Conservation (phyloP, 1,284 basidiomycete genomes). For the Exobasidium cylindrosporum region DNA sequence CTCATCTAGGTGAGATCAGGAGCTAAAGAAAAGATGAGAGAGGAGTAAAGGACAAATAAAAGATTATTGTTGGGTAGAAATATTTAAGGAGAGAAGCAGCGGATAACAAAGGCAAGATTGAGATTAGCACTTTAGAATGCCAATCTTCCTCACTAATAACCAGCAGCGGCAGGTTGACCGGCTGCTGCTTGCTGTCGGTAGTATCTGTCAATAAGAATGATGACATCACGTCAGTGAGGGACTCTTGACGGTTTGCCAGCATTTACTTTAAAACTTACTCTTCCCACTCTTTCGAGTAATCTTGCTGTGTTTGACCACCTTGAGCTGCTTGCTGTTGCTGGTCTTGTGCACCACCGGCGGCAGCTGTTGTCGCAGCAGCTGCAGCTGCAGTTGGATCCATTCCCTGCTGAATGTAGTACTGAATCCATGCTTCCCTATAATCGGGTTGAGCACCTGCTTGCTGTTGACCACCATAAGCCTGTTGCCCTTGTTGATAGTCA, state of each 20-base stretch:
- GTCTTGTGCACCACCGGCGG: conserved; percentile 15
- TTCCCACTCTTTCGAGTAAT: conserved; percentile 54
- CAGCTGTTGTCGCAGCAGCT: conserved; percentile 17
- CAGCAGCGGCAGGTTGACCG: neutral
- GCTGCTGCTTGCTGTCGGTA: conserved; percentile 13
- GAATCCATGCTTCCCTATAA: conserved; percentile 12
- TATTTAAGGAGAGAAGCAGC: too few relatives aligned
- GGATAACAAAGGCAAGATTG: too few relatives aligned
- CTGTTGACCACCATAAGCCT: conserved; percentile 18
- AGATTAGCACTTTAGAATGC: too few relatives aligned
- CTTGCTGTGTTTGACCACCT: conserved; percentile 17
- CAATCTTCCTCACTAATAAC: too few relatives aligned
- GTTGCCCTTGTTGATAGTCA: conserved; percentile 11
- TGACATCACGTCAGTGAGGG: neutral
- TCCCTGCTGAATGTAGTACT: conserved; percentile 15
- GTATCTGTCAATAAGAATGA: neutral
- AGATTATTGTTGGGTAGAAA: too few relatives aligned
- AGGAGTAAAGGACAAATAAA: too few relatives aligned
- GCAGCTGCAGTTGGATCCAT: conserved; percentile 34
- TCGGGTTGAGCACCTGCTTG: conserved; percentile 23
- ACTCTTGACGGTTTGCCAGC: conserved; percentile 10
- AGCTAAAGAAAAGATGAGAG: too few relatives aligned
- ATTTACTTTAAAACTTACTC: too few relatives aligned
- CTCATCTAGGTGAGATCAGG: too few relatives aligned
- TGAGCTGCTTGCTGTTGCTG: conserved; percentile 14